phyloP scores from a whole-genome alignment of 257 asterid species.

The Gentiana macrophylla region DNA sequence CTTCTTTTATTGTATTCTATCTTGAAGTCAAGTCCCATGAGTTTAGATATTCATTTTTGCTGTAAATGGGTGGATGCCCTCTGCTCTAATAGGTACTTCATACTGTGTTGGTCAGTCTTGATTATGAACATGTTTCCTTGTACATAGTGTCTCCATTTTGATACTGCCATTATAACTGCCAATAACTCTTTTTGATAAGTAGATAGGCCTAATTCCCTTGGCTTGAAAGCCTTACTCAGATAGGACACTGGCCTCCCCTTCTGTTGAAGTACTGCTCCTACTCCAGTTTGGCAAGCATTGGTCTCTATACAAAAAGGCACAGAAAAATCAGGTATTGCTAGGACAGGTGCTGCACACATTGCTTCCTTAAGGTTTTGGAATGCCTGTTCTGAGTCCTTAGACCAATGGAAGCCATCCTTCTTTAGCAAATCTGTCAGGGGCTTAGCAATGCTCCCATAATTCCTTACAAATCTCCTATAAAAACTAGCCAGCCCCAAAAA shows the following conservation, averaged over 20 bases:
- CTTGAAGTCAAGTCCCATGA: constrained; percentile 6
- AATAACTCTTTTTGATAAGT: constrained; percentile 6
- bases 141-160: constrained; percentile 2
- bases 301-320: not conserved
- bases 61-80: not conserved
- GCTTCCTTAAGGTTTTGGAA: not conserved
- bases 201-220: not conserved
- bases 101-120: not conserved
- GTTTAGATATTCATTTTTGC: not conserved
- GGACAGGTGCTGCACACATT: not conserved
- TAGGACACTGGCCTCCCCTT: constrained; percentile 1
- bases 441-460: not conserved
- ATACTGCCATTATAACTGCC: not conserved
- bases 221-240: not conserved
- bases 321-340: not conserved
- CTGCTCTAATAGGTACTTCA: not conserved
- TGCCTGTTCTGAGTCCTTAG: not conserved
- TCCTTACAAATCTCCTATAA: not conserved
- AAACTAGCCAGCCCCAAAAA: constrained; percentile 6
- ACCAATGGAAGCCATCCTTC: not conserved
- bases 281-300: not conserved
- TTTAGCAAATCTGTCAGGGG: not conserved
- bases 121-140: not conserved
- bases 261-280: constrained; percentile 4
- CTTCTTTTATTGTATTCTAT: not conserved